Evolutionary conservation across 169 alveolate species (phyloP).

Genomic region (Eimeria maxima): DNA sequence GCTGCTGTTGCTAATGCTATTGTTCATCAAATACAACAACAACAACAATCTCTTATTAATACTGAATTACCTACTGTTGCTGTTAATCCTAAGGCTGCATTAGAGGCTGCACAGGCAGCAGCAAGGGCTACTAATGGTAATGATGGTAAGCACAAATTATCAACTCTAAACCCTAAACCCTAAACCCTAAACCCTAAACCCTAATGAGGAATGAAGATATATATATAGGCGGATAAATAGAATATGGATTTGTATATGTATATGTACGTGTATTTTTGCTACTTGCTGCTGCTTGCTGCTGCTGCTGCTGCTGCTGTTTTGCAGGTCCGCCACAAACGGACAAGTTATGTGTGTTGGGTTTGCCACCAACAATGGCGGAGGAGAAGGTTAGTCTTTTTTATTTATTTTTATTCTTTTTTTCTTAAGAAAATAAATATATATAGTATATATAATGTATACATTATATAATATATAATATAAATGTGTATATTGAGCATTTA

Average conservation of each 20-base stretch:
- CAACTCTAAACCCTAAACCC: neutral
- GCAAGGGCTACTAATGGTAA: constrained; percentile 71
- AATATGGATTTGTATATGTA: too few relatives aligned
- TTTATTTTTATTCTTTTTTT: too few relatives aligned
- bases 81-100: constrained; percentile 82
- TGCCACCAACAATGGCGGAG: constrained; percentile 81
- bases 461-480: too few relatives aligned
- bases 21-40: constrained; percentile 75
- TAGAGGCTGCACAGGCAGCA: constrained; percentile 84
- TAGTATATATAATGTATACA: too few relatives aligned
- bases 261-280: neutral
- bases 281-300: neutral
- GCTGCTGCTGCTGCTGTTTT: neutral
- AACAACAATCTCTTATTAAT: constrained; percentile 61
- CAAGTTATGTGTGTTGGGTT: constrained; percentile 77
- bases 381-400: constrained; percentile 70
- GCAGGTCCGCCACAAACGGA: constrained; percentile 82
- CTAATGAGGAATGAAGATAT: too few relatives aligned
- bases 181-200: neutral
- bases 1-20: constrained; percentile 33
- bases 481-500: too few relatives aligned
- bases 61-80: constrained; percentile 57
- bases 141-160: neutral
- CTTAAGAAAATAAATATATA: neutral
- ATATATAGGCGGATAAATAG: too few relatives aligned